phyloP scores from a whole-genome alignment of 1,284 basidiomycete genomes.

The Rhodotorula sp. region DNA sequence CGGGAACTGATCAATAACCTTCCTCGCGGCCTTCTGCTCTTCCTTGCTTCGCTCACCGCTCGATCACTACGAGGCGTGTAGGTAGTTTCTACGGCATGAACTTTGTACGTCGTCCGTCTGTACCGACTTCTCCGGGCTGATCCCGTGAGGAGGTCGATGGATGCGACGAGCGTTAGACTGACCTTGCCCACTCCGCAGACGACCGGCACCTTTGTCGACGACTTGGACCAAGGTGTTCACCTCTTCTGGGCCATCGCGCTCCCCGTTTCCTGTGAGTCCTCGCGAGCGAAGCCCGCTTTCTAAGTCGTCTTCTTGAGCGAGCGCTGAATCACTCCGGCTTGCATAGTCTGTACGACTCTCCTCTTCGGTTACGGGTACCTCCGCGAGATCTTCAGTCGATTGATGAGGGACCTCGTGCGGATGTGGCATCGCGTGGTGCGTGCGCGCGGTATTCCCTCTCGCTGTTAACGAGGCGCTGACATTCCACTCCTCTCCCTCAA shows the following conservation, averaged over 20 bases:
- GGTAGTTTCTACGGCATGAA: too few species aligned
- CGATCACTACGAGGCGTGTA: background rate
- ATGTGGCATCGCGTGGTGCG: conserved; percentile 10
- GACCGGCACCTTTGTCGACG: conserved; percentile 6
- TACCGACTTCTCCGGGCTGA: too few species aligned
- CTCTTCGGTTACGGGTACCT: conserved; percentile 61
- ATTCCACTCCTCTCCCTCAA: background rate
- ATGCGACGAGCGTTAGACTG: background rate
- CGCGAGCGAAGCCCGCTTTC: background rate
- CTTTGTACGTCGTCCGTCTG: too few species aligned
- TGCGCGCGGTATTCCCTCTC: background rate
- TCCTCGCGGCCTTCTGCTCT: too few species aligned
- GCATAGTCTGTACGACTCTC: conserved; percentile 57
- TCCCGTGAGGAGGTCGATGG: background rate
- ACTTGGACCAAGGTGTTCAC: conserved; percentile 42
- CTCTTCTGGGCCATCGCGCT: conserved; percentile 66
- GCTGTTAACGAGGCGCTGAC: too few species aligned
- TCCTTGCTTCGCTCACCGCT: too few species aligned
- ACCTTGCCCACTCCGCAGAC: background rate
- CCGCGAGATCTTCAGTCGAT: conserved; percentile 47
- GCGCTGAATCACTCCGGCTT: background rate
- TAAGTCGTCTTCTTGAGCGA: background rate
- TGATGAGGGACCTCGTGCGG: background rate
- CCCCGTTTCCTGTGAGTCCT: conserved; percentile 53
- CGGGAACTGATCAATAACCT: background rate